phyloP scores from a whole-genome alignment of 345 rosid genomes.

The Trapa incisa region DNA sequence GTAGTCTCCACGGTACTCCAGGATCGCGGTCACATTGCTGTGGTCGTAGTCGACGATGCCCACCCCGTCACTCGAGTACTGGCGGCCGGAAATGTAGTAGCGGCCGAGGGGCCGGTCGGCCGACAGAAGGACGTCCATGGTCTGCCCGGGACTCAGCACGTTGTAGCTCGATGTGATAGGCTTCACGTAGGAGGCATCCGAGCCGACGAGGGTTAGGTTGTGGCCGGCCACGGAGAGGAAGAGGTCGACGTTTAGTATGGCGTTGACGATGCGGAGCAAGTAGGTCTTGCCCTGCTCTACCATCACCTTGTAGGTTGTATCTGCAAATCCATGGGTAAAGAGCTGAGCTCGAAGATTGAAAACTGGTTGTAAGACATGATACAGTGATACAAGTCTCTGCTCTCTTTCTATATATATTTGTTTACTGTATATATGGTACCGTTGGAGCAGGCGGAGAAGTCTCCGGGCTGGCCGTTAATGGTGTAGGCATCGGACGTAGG shows the following conservation, averaged over 20 bases:
- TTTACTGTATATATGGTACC: neutral
- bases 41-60: constrained; percentile 9
- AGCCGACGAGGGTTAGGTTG: constrained; percentile 14
- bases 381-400: too few species aligned
- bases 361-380: too few species aligned
- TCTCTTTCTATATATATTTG: too few species aligned
- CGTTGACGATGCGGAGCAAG: neutral
- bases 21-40: constrained; percentile 14
- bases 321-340: neutral
- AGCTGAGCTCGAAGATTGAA: too few species aligned
- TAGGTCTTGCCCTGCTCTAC: neutral
- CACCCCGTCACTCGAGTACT: constrained; percentile 8
- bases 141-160: constrained; percentile 14
- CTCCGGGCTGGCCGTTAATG: constrained; percentile 18
- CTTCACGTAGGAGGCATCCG: constrained; percentile 16
- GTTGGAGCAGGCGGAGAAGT: constrained; percentile 11
- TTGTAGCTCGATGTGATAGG: constrained; percentile 9
- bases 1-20: constrained; percentile 2
- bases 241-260: constrained; percentile 8
- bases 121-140: constrained; percentile 15
- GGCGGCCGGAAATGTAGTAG: constrained; percentile 14
- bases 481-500: constrained; percentile 12
- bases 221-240: constrained; percentile 13
- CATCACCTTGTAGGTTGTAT: neutral
- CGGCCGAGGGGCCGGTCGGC: constrained; percentile 9